A percentile compares a stretch with the other conserved stretches of the same genome.
Evolutionary conservation across 2,329 filamentous ascomycete species (phyloP).

Genomic region (Ophiocordyceps unilateralis): DNA sequence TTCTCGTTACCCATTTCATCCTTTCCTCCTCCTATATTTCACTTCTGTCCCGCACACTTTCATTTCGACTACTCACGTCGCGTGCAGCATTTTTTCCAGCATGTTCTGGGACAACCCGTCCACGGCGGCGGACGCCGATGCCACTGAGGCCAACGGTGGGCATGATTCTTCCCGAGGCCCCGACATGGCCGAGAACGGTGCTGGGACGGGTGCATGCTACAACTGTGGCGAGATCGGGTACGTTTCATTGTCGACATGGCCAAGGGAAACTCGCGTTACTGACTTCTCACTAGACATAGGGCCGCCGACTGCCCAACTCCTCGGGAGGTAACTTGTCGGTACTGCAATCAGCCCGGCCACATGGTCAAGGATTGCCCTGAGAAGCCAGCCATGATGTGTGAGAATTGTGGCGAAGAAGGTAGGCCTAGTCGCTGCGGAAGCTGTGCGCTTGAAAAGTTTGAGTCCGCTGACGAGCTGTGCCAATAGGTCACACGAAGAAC

Average conservation of each 20-base stretch:
- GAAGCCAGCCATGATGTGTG: conserved; percentile 36
- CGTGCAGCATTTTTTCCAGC: too few species aligned
- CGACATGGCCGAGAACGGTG: too few species aligned
- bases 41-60: too few species aligned
- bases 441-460: not conserved
- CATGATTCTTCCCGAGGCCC: too few species aligned
- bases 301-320: conserved; percentile 19
- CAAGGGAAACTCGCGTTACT: conserved; percentile 1
- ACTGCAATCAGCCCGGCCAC: conserved; percentile 34
- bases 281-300: conserved; percentile 9
- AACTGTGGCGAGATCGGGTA: conserved; percentile 1
- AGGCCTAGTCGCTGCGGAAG: not conserved
- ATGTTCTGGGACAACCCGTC: too few species aligned
- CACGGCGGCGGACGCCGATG: too few species aligned
- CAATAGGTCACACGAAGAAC: conserved; percentile 33
- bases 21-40: too few species aligned
- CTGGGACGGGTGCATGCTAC: too few species aligned
- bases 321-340: conserved; percentile 18
- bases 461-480: not conserved
- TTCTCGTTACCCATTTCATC: too few species aligned
- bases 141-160: too few species aligned
- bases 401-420: conserved; percentile 46
- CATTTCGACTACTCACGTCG: too few species aligned
- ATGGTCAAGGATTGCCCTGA: conserved; percentile 45
- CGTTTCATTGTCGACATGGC: not conserved